Conservation (phyloP, 2,329 filamentous ascomycete species). For the Penicillium crustosum region DNA sequence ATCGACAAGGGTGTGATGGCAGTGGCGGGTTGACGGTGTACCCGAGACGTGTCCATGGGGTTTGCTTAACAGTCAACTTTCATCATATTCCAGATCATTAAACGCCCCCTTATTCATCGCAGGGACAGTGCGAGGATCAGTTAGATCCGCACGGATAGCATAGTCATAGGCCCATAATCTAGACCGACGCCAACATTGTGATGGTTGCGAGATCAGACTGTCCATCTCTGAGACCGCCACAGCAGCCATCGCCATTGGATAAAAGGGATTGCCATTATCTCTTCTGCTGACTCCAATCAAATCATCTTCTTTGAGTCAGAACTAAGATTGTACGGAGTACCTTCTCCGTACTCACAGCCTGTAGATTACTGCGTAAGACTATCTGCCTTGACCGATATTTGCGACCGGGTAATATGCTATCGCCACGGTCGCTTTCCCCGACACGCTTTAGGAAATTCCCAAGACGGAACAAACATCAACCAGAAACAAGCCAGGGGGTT, state of each 20-base stretch:
- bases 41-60: conserved; percentile 7
- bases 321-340: not conserved
- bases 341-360: not conserved
- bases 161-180: conserved; percentile 3
- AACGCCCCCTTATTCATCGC: not conserved
- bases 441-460: not conserved
- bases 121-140: not conserved
- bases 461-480: not conserved
- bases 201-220: conserved; percentile 3
- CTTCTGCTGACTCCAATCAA: conserved; percentile 1
- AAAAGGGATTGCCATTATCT: not conserved
- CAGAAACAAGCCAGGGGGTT: not conserved
- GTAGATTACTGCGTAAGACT: not conserved
- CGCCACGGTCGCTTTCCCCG: conserved; percentile 4
- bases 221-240: conserved; percentile 5
- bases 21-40: conserved; percentile 12
- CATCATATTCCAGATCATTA: not conserved
- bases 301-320: not conserved
- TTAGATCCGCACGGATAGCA: conserved; percentile 1
- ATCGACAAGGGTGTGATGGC: conserved; percentile 11
- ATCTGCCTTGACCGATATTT: conserved; percentile 10
- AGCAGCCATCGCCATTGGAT: conserved; percentile 2
- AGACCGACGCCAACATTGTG: conserved; percentile 1
- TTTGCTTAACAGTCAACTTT: not conserved
- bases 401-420: conserved; percentile 5